Percentiles rank a stretch among this genome's conserved stretches.
Evolutionary conservation across 2,329 filamentous ascomycete species (phyloP).

Genomic region (Penicillium hesseltinei): DNA sequence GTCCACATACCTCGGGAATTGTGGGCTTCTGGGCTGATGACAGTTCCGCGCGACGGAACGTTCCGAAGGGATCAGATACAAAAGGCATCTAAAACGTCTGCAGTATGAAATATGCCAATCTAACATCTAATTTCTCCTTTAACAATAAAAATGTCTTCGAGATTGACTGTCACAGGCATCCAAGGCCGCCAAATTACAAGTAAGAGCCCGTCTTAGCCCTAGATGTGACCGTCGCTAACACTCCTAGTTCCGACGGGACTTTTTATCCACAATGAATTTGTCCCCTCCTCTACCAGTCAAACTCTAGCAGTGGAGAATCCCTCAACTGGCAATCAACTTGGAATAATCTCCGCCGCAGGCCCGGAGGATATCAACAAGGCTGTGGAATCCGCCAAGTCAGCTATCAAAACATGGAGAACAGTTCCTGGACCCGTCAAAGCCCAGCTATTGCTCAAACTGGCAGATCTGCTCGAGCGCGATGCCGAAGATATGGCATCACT

Average conservation of each 20-base stretch:
- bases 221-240: background rate
- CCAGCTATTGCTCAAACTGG: conserved; percentile 24
- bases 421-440: conserved; percentile 21
- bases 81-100: background rate
- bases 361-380: conserved; percentile 27
- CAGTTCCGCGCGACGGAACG: conserved; percentile 6
- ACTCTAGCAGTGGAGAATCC: conserved; percentile 27
- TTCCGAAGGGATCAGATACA: conserved; percentile 2
- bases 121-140: background rate
- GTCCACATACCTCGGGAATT: background rate
- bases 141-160: conserved; percentile 4
- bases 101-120: background rate
- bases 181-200: conserved; percentile 20
- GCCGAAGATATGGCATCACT: conserved; percentile 26
- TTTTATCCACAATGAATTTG: conserved; percentile 31
- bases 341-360: conserved; percentile 24
- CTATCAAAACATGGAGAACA: conserved; percentile 25
- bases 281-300: conserved; percentile 18
- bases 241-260: conserved; percentile 26
- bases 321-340: conserved; percentile 22
- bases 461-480: conserved; percentile 29
- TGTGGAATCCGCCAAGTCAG: conserved; percentile 19
- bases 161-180: conserved; percentile 15
- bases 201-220: background rate
- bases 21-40: background rate